Conservation (phyloP, 2,329 filamentous ascomycete genomes). For the Nannizziopsis barbatae region DNA sequence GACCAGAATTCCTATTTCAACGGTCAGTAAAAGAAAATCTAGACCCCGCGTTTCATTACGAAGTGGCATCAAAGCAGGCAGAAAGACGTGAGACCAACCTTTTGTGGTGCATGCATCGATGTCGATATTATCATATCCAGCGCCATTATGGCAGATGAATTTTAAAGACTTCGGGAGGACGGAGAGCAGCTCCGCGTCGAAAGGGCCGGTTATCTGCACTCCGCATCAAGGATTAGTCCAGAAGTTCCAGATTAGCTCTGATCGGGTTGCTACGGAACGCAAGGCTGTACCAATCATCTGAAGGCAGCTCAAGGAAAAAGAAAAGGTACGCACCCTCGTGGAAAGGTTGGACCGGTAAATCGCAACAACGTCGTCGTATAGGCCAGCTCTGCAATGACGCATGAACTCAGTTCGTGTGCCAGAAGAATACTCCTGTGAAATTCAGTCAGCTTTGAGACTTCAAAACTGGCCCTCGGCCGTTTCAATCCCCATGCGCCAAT, state of each 20-base stretch:
- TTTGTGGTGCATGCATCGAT: conserved; percentile 41
- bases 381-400: conserved; percentile 42
- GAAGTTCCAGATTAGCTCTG: not conserved
- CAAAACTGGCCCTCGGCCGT: not conserved
- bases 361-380: conserved; percentile 45
- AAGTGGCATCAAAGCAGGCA: not conserved
- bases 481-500: not conserved
- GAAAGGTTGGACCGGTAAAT: conserved; percentile 51
- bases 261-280: not conserved
- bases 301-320: not conserved
- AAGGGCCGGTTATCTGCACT: conserved; percentile 35
- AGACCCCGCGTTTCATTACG: not conserved
- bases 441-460: not conserved
- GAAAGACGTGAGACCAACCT: conserved; percentile 18
- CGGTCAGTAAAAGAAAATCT: too few relatives aligned
- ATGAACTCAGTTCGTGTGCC: conserved; percentile 48
- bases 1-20: conserved; percentile 27
- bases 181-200: conserved; percentile 39
- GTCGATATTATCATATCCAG: conserved; percentile 52
- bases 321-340: conserved; percentile 30
- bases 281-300: not conserved
- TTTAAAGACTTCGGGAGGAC: conserved; percentile 37
- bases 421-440: conserved; percentile 40
- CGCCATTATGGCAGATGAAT: conserved; percentile 46
- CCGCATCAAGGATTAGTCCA: conserved; percentile 1